phyloP scores from a whole-genome alignment of 768 basidiomycete genomes.

The Suillus americanus region DNA sequence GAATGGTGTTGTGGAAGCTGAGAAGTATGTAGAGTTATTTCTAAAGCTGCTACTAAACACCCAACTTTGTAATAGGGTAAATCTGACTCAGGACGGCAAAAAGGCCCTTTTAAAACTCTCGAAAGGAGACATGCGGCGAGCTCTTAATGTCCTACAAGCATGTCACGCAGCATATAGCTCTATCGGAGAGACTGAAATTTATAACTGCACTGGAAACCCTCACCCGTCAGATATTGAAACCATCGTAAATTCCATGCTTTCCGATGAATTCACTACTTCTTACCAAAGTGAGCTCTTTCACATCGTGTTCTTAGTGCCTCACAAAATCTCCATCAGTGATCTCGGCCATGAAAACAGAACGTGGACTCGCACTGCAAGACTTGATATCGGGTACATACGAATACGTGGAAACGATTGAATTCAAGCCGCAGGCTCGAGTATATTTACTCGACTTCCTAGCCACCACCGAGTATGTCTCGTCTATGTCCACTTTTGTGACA shows the following conservation, averaged over 20 bases:
- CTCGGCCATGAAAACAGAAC: constrained; percentile 80
- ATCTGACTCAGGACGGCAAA: constrained; percentile 82
- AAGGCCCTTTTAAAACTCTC: constrained; percentile 91
- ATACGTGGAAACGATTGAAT: constrained; percentile 80
- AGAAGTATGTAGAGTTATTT: constrained; percentile 56
- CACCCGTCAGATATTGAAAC: constrained; percentile 93
- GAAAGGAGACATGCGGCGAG: constrained; percentile 96
- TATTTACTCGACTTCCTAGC: constrained; percentile 92
- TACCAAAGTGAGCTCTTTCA: constrained; percentile 62
- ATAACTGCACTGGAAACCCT: constrained; percentile 95
- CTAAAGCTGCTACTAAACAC: not conserved
- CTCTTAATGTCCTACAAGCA: constrained; percentile 94
- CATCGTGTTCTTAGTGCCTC: not conserved
- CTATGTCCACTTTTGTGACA: not conserved
- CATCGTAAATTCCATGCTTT: constrained; percentile 93
- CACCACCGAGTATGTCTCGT: constrained; percentile 80
- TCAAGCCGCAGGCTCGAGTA: constrained; percentile 82
- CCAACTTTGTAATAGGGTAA: constrained; percentile 56
- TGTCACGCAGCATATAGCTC: constrained; percentile 96
- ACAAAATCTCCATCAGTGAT: constrained; percentile 58
- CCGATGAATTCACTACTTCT: constrained; percentile 91
- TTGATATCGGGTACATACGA: constrained; percentile 91
- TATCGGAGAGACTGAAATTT: constrained; percentile 87
- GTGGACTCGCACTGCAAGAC: constrained; percentile 94
- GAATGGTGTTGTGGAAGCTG: constrained; percentile 73